Evolutionary conservation across 2,329 filamentous ascomycete genomes (phyloP), one percentile per base, ranked within the genome.

Genomic region (Claviceps spartinae): DNA sequence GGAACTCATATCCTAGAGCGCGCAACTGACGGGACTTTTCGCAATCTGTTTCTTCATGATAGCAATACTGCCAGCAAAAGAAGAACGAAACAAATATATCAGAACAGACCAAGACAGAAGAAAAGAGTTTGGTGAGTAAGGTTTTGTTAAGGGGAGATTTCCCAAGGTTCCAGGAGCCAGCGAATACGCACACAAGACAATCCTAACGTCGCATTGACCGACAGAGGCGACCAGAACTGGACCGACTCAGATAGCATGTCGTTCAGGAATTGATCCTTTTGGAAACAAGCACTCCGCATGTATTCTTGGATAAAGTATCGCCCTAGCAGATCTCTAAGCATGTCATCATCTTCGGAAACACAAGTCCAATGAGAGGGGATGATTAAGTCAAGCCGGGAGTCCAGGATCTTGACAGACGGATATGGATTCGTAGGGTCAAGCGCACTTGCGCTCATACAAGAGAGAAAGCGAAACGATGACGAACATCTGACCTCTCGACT

Each of bases 1-100:
- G 49, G n/a, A 67, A 65, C 7, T 59, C 57, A 38, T 66, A 67
- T 0, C 54, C 57, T 2, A 63, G 51, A 5, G 56, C 64, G 14
- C 59, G 47, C 4, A 62, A 60, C 14, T 58, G 60, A 60, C 61
- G 63, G 43, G 57, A 60, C 18, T 62, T 57, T 36, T 57, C 58
- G 3, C 62, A 59, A 6, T 58, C 54, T 13, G 14, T 3, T 24
- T 11, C 14, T 22, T 38, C 47, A 41, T 26, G 36, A 40, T 24
- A 30, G 47, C 47, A 40, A 18, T 40, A 48, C 47, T 48, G 42
- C 22, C 14, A 42, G 18, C 1, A 22, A 4, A 24, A 22, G 18
- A 5, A 24, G 3, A 16, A 24, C 11, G 24, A 44, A 16, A 6
- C 20, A 24, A 44, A 24, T 5, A 24, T 16, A 3, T 40, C 7